Evolutionary conservation across 345 rosid genomes (phyloP), one percentile per base, ranked within the genome.

Genomic region (Moricandia moricandioides): DNA sequence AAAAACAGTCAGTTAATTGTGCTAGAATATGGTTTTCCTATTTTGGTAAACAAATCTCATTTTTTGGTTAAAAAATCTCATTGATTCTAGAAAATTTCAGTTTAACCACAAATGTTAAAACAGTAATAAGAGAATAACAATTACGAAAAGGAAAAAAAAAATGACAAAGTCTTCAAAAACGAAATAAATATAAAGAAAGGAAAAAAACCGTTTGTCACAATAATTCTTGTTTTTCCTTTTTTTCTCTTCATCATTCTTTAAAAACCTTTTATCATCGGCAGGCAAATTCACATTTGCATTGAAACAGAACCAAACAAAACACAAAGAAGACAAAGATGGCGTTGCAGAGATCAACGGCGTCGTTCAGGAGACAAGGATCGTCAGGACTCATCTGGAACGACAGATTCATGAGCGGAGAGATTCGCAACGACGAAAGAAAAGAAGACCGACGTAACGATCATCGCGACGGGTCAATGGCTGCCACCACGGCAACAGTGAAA

Each of bases 331-430:
- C 35, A 29, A 29, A 59, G 75, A 85, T 56, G 43, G 79, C 83
- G 34, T 79, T 93, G 64, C 85, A 82, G 39, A 89, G 98, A 80
- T 93, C 97, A 0, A 82, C 81, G 8, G 81, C 86, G 39, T 93
- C 98, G 29, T 93, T 89, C 63, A 80, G 98, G 73, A 87, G 98
- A 67, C 93, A 91, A 76, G 98, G 98, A 31, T 93, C 96, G 0
- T 93, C 97, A 0, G 98, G 98, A 2, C 72, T 88, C 16, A 80
- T 89, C 0, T 93, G 98, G 98, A 87, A 88, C 39, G 92, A 88
- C 78, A 85, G 83, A 74, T 68, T 80, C 73, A 58, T 87, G 30
- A 74, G 85, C 4, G 88, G 85, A 45, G 93, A 84, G 2, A 78
- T 65, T 65, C 74, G 79, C 13, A 73, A 73, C 70, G 69, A 74